Evolutionary conservation across 169 alveolate species (phyloP), one percentile per base, ranked within the genome.

Genomic region (Miamiensis avidus): DNA sequence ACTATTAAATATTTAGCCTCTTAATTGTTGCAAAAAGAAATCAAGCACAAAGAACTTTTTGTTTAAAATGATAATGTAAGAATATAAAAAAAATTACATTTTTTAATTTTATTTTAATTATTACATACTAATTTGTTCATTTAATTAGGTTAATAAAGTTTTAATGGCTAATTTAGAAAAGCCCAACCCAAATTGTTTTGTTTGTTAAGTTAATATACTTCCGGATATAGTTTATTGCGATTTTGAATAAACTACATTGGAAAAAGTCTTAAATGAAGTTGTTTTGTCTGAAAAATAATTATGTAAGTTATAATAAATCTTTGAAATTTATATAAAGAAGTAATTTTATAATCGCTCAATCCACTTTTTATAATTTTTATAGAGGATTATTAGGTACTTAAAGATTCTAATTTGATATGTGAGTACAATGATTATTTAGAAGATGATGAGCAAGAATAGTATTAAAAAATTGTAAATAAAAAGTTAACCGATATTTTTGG

Each of bases 1-100:
- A 91, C 93, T 0, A 83, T 91, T 31, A 92, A 94, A 75, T 34
- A 87, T 25, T 74, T 94, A 15, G 11, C 85, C 81, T 25, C 31
- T 78, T 0, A 32, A 65, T 26, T 86, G 69, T 31, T 34, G 64
- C 30, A 79, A 79, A 34, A 30, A 75, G 75, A 30, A 81, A 79
- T 16, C 32, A 81, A 75, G 75, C 32, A 78, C 49, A 86, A 65
- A 73, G 90, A 81, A 86, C 75, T 75, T 28, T 86, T 29, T 31
- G 81, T 75, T 31, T 81, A 31, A 81, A 75, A 81, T 65, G 87
- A 74, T 26, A 75, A n/a, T 16, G 25, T 29, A 30, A 64, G n/a
- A 82, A 73, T 82, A 11, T n/a, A n/a, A n/a, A n/a, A n/a, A n/a
- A n/a, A n/a, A n/a, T n/a, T n/a, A n/a, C n/a, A n/a, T 49, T 49